These are phyloP conservation scores for Debaryomyces tyrocola DNA, from an alignment of 805 yeast genomes.

Conservation along the genomic window DNA sequence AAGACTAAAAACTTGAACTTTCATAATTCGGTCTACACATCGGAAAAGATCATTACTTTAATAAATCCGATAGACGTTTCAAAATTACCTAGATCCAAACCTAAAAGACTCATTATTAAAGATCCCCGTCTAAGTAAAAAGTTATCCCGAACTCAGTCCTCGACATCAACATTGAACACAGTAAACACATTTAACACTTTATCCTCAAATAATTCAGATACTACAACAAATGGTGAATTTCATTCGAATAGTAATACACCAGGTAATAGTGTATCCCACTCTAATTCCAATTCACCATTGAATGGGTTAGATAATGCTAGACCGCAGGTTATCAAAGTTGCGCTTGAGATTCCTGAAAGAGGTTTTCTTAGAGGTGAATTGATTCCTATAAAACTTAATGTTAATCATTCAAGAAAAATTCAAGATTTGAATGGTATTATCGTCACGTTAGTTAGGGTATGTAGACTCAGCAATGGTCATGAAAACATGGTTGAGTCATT, in stretches of 20 bases:
- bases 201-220: conserved; percentile 34
- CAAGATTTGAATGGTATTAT: conserved; percentile 73
- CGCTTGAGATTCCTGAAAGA: conserved; percentile 46
- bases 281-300: not conserved
- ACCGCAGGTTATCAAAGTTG: conserved; percentile 35
- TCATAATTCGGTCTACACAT: conserved; percentile 32
- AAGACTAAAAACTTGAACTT: conserved; percentile 28
- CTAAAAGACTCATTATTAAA: conserved; percentile 62
- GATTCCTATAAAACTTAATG: conserved; percentile 66
- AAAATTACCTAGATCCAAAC: conserved; percentile 61
- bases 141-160: conserved; percentile 35
- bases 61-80: conserved; percentile 76
- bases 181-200: conserved; percentile 28
- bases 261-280: not conserved
- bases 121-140: conserved; percentile 38
- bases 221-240: conserved; percentile 4
- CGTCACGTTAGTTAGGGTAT: conserved; percentile 75
- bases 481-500: conserved; percentile 67
- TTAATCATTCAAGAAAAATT: conserved; percentile 70
- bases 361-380: conserved; percentile 81
- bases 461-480: conserved; percentile 60
- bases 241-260: not conserved
- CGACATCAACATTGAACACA: conserved; percentile 32
- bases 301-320: not conserved
- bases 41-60: conserved; percentile 60